Conservation (phyloP, 257 asterid genomes). For the Datura wrightii region DNA sequence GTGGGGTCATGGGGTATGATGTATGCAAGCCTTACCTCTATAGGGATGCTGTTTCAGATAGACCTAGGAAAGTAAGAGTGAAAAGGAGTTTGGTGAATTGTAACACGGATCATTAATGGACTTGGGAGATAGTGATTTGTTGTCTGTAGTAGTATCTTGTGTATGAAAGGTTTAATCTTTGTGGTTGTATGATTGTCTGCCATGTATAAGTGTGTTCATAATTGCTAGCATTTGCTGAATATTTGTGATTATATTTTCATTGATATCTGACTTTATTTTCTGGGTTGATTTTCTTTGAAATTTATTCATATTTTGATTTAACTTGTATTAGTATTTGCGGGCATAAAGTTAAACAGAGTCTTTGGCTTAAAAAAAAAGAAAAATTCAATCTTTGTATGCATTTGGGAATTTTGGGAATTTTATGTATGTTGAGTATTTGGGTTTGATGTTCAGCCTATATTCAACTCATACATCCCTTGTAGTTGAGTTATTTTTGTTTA, state of each 20-base stretch:
- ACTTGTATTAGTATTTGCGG: neutral
- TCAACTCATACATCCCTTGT: neutral
- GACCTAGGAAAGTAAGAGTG: no score
- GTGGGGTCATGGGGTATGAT: no score
- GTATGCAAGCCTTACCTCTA: no score
- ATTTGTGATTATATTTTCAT: no score
- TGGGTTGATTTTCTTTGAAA: neutral
- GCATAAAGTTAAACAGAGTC: neutral
- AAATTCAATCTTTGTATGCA: neutral
- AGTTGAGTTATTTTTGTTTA: neutral
- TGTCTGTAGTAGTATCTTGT: neutral
- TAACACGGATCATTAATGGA: neutral
- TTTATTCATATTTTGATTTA: no score
- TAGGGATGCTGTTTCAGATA: no score
- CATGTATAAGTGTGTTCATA: no score
- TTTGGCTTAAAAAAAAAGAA: no score
- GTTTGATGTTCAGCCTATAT: neutral
- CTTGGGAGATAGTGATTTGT: neutral
- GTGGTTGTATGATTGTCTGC: neutral
- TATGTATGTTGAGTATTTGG: neutral
- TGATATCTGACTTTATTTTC: no score
- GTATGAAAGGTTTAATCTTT: slow-evolving; percentile 1
- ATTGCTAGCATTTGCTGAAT: no score
- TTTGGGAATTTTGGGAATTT: neutral
- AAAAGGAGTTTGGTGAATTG: neutral